These are phyloP conservation scores for Anthracocystis walkeri DNA, from an alignment of 1,284 basidiomycete species.

Conservation along the genomic window DNA sequence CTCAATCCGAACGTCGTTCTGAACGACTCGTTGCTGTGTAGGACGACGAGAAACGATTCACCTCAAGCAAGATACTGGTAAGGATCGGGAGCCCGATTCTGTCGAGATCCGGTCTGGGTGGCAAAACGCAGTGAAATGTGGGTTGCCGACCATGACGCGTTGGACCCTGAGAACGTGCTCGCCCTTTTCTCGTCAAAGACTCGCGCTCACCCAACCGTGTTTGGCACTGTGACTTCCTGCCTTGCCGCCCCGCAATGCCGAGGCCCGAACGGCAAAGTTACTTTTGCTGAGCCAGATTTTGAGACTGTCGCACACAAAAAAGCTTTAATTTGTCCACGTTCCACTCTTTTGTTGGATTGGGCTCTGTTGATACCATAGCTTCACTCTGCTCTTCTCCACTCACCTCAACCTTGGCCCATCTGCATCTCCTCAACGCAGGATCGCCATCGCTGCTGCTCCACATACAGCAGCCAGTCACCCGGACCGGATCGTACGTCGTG, in stretches of 20 bases:
- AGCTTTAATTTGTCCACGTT: no score
- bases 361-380: neutral
- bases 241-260: neutral
- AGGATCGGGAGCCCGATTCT: neutral
- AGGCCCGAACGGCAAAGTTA: neutral
- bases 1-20: no score
- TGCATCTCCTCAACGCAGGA: neutral
- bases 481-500: neutral
- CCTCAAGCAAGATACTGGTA: neutral
- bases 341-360: no score
- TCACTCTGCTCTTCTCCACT: no score
- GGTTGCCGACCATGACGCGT: conserved; percentile 13
- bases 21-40: no score
- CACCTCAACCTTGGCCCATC: neutral
- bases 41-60: no score
- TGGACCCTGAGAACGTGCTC: conserved; percentile 46
- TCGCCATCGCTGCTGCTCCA: no score
- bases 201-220: neutral
- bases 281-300: neutral
- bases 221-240: neutral
- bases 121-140: neutral
- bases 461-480: neutral
- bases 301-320: no score
- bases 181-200: neutral
- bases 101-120: no score